A percentile compares a stretch with the other conserved stretches of the same genome.
Evolutionary conservation across 2,329 filamentous ascomycete genomes (phyloP).

Genomic region (Leptodontidium sp.): DNA sequence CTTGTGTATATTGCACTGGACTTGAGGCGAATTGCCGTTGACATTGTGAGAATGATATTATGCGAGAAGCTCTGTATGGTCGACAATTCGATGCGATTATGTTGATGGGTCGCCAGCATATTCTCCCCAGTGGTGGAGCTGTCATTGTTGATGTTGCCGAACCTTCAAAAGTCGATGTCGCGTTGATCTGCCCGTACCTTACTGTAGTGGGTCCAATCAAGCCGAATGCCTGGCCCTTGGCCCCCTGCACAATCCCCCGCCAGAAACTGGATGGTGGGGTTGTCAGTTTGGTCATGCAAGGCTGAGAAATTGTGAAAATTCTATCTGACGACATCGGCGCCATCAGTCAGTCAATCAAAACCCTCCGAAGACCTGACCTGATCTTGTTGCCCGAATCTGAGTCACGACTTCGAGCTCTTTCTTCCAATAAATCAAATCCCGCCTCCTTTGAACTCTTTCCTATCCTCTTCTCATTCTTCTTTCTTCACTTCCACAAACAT

Average conservation of each 20-base stretch:
- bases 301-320: slow-evolving; percentile 7
- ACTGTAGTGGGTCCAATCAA: too few species aligned
- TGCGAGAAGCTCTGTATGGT: not conserved
- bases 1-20: not conserved
- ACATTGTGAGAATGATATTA: not conserved
- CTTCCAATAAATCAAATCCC: slow-evolving; percentile 16
- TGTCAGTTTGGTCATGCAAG: not conserved
- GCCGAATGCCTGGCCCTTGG: too few species aligned
- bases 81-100: not conserved
- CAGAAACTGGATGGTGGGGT: slow-evolving; percentile 4
- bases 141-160: not conserved
- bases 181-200: not conserved
- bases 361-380: slow-evolving; percentile 5
- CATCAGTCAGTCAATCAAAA: not conserved
- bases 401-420: slow-evolving; percentile 16
- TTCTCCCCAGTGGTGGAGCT: not conserved
- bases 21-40: slow-evolving; percentile 10
- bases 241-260: not conserved
- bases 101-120: not conserved
- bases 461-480: not conserved
- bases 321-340: slow-evolving; percentile 15
- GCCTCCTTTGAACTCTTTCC: not conserved
- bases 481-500: not conserved
- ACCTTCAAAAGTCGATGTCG: slow-evolving; percentile 9
- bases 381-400: slow-evolving; percentile 8